Evolutionary conservation across 208 protist species (phyloP), one percentile per base, ranked within the genome.

Genomic region (Trypanosoma cruzi): DNA sequence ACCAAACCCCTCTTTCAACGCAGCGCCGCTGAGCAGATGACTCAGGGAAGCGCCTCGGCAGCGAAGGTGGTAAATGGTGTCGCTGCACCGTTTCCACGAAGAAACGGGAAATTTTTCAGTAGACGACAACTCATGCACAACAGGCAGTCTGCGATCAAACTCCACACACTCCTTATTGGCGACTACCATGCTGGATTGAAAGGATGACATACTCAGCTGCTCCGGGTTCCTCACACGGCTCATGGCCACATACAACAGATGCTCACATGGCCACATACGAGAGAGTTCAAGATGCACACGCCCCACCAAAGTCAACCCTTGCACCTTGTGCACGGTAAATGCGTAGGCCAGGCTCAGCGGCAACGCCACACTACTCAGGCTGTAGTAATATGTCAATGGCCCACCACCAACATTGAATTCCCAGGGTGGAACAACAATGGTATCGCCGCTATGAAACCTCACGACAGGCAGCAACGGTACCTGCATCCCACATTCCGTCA

Each of bases 261-360:
- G 90, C 70, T 93, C 87, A 66, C 90, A 95, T 26, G 90, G 87
- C 90, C 90, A 95, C 90, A 95, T 95, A 64, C 86, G 83, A 36
- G 85, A 90, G 50, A 95, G 87, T 74, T 95, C 85, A 29, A 95
- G 84, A 73, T 95, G 90, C 59, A 95, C 90, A 37, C 87, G 90
- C 14, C 90, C 85, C 31, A 93, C 85, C 22, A 96, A 75, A 34
- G 87, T 93, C 57, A 96, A 73, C 0, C 90, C 90, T 77, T 96
- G 90, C 73, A 93, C 87, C 77, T 96, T 96, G 77, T 96, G 90
- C 73, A 96, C 90, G 10, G 90, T 96, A 74, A 96, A 96, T 75
- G 90, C 90, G 68, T 93, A 96, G 63, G 90, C 90, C n/a, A 93
- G 68, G 34, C 79, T 85, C 46, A 96, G 84, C 11, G 90, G 90